Conservation (phyloP, 805 yeast genomes). For the Monosporozyma servazzii region DNA sequence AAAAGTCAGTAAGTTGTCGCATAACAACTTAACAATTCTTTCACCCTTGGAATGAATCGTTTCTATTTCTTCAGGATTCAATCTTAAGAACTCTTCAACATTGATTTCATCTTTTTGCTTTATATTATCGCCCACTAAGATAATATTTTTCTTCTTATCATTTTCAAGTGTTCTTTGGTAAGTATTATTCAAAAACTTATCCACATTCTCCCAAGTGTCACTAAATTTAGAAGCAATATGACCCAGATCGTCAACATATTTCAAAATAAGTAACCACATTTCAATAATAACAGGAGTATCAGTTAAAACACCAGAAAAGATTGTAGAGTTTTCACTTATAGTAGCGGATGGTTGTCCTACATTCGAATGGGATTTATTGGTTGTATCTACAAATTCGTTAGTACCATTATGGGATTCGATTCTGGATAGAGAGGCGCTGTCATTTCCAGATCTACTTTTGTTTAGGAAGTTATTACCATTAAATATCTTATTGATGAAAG, state of each 20-base stretch:
- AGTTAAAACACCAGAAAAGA: constrained; percentile 21
- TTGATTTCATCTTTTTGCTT: constrained; percentile 26
- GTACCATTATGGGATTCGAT: not conserved
- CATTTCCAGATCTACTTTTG: not conserved
- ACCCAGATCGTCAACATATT: constrained; percentile 35
- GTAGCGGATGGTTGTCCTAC: not conserved
- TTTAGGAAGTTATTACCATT: not conserved
- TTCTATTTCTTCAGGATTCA: constrained; percentile 37
- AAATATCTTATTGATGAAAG: constrained; percentile 17
- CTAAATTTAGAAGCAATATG: constrained; percentile 34
- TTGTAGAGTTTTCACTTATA: not conserved
- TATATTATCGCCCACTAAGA: constrained; percentile 21
- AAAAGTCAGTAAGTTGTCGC: constrained; percentile 23
- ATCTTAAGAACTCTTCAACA: constrained; percentile 28
- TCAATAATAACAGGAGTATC: constrained; percentile 51
- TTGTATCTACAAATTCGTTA: not conserved
- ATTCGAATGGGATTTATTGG: not conserved
- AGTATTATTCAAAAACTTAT: constrained; percentile 43
- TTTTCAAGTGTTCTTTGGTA: constrained; percentile 35
- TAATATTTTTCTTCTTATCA: constrained; percentile 33
- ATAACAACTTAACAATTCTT: constrained; percentile 31
- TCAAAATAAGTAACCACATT: constrained; percentile 46
- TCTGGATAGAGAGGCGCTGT: not conserved
- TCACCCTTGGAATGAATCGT: constrained; percentile 34
- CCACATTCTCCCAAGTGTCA: constrained; percentile 47